Evolutionary conservation across 306 rosid species (phyloP), one percentile per base, ranked within the genome.

Genomic region (Luffa aegyptiaca): DNA sequence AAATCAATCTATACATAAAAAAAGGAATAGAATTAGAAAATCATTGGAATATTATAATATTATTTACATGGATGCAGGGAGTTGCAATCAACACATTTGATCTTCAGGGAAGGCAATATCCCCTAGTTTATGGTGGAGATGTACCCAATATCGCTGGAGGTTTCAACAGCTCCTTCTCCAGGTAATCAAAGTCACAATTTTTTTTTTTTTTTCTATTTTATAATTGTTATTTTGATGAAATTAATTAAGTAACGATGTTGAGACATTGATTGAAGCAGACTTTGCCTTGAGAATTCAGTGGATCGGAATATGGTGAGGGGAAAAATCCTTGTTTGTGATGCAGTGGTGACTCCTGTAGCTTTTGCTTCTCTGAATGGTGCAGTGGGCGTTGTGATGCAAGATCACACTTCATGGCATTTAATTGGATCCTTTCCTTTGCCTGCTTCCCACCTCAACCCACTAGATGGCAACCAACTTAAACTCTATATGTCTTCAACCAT

Each of bases 311-410:
- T 77, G 71, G 84, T n/a, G n/a, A n/a, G n/a, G n/a, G n/a, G n/a
- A n/a, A n/a, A n/a, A n/a, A n/a, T n/a, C n/a, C n/a, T n/a, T 86
- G 16, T 90, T 1, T 90, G 93, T 26, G 84, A 82, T 2, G 18
- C 41, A 2, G 0, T 16, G 0, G 0, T 8, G 1, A 0, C 0
- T 0, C 0, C 0, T 0, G 10, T 2, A 5, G 2, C 3, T 0
- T 64, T 77, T 2, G 81, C 82, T 0, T 0, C 36, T 0, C 33
- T 11, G 2, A 73, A 69, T 0, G 88, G 85, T 1, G 91, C 86
- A 0, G 81, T 6, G 26, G 91, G 93, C 2, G 63, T 79, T 1
- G 33, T 90, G 14, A 6, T 83, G 69, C 56, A 71, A 26, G 16
- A 31, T 44, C 5, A 6, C 2, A 1, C 0, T 0, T 0, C 37